Evolutionary conservation across 83 land plant species (phyloP), one percentile per base, ranked within the genome.

Genomic region (Picea abies): DNA sequence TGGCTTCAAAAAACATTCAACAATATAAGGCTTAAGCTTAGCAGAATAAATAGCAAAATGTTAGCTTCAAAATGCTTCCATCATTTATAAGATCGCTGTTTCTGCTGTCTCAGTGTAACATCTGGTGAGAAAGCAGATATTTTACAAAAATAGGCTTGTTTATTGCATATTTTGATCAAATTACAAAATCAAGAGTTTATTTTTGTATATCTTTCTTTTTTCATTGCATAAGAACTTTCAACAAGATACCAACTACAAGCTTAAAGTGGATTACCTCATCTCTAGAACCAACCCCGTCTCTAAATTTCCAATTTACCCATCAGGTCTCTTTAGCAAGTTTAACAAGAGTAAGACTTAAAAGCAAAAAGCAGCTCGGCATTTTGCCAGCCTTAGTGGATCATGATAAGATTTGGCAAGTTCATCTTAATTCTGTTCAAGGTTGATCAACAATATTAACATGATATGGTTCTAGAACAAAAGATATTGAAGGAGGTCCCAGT

Each of bases 1-100:
- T 95, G 98, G 89, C 99, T 97, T 86, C 89, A 90, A 84, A 66
- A 86, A 61, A 41, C 47, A 83, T 63, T 68, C 22, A 47, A 39
- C 56, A 41, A 44, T 10, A 23, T n/a, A 73, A 44, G 25, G 77
- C 47, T 44, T 7, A 20, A 44, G 4, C 19, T 7, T 44, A 44
- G 1, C 37, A 73, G 58, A 73, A 73, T 39, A 73, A 73, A 73
- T 8, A 44, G 6, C 2, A 52, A n/a, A 44, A 56, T 56, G 15
- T 41, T 44, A 44, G 14, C 76, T 10, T 6, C 3, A 6, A 17
- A 70, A 70, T 5, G 5, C 75, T 70, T 70, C 14, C 20, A 25
- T 66, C 29, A 25, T 66, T 25, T 66, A 26, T 25, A 66, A 11
- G 14, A 29, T 35, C 11, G 20, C 37, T 69, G 37, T 69, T 69